Evolutionary conservation across 208 protist genomes (phyloP), one percentile per base, ranked within the genome.

Genomic region (Trypanosoma rangeli): DNA sequence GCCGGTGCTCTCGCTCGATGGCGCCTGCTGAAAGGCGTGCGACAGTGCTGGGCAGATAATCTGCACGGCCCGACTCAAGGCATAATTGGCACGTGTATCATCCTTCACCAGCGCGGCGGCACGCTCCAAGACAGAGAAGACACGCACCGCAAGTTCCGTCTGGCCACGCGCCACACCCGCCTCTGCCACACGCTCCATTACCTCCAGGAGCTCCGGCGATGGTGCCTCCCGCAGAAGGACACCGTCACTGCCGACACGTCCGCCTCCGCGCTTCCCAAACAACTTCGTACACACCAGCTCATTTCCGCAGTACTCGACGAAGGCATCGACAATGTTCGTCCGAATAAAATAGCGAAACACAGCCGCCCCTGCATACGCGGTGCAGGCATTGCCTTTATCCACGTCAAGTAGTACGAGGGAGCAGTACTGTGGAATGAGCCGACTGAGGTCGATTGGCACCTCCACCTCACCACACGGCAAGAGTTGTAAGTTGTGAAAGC

Each of bases 261-360:
- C 24, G 20, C 59, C 65, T 3, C 72, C 84, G 39, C 75, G 75
- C 49, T 86, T 68, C n/a, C 86, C 89, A 57, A 94, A 83, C 20
- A 94, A 74, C 10, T 70, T 80, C 10, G 71, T 63, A 59, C 76
- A 83, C 50, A 92, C 77, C 22, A 73, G 68, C 46, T 92, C 85
- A 50, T 86, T 86, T 59, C 75, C 70, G 61, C 84, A 90, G 60
- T 83, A 83, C 57, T 94, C 83, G 26, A 79, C 83, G 64, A 94
- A 94, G 0, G 82, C 76, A 56, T 81, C 75, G 0, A 73, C 71
- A 42, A 87, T 70, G 46, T 79, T 82, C 50, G 73, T 83, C 55
- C 87, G 85, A 58, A 80, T 56, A 61, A 95, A 93, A 74, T 93
- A 93, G 70, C 61, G 53, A 64, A 93, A 94, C 28, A 85, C 66